A percentile compares a stretch with the other conserved stretches of the same genome.
phyloP scores from a whole-genome alignment of 2,329 filamentous ascomycete genomes.

The Fusarium chlamydosporum region DNA sequence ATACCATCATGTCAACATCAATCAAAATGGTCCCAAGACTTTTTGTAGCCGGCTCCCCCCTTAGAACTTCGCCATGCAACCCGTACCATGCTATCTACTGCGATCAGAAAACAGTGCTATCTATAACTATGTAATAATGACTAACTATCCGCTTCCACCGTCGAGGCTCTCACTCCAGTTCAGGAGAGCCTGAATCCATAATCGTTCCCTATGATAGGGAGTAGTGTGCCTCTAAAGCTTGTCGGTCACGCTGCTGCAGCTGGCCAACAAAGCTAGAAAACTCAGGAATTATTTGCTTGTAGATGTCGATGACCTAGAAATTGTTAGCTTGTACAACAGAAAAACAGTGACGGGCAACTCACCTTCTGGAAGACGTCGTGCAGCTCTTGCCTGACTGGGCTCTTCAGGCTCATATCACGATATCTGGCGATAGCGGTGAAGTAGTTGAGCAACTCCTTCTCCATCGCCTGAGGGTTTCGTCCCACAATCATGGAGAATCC shows the following conservation, averaged over 20 bases:
- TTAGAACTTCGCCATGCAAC: conserved; percentile 46
- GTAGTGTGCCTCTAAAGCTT: conserved; percentile 65
- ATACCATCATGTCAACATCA: conserved; percentile 43
- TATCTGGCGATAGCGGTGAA: conserved; percentile 88
- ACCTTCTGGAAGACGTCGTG: conserved; percentile 83
- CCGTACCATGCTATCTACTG: conserved; percentile 48
- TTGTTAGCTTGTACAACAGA: not conserved
- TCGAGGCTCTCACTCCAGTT: conserved; percentile 25
- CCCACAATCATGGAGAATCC: conserved; percentile 89
- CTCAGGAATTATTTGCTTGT: conserved; percentile 72
- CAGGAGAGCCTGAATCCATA: conserved; percentile 5
- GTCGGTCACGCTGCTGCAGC: conserved; percentile 65
- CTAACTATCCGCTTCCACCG: conserved; percentile 21
- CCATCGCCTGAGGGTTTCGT: conserved; percentile 92
- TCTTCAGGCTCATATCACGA: conserved; percentile 72
- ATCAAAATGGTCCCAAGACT: conserved; percentile 38
- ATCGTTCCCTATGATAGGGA: conserved; percentile 52
- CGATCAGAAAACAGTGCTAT: conserved; percentile 50
- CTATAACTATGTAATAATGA: conserved; percentile 52
- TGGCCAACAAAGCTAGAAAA: conserved; percentile 69
- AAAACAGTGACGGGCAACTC: conserved; percentile 52
- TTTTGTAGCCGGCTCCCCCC: conserved; percentile 29
- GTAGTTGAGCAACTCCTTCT: conserved; percentile 84
- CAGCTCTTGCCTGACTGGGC: conserved; percentile 74
- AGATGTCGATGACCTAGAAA: conserved; percentile 65